Conservation (phyloP, 257 asterid genomes). For the Przewalskia tangutica region DNA sequence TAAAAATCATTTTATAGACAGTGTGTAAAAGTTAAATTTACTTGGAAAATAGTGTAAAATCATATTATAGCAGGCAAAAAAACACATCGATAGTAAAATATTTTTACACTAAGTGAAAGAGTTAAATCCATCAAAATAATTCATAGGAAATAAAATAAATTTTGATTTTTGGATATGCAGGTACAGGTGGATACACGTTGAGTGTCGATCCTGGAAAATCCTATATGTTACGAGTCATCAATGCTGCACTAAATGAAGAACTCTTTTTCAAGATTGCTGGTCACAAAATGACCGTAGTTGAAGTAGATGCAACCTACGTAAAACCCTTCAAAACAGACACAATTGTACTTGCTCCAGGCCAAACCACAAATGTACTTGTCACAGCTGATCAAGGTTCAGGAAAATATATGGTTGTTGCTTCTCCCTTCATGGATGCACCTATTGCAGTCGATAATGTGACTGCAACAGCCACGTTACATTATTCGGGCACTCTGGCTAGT, state of each 20-base stretch:
- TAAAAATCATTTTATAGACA: neutral
- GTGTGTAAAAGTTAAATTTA: neutral
- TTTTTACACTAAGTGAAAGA: neutral
- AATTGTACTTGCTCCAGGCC: conserved; percentile 52
- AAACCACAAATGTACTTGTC: conserved; percentile 40
- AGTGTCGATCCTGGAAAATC: conserved; percentile 41
- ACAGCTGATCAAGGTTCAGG: conserved; percentile 25
- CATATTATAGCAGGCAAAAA: neutral
- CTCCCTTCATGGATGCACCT: conserved; percentile 53
- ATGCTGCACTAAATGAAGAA: conserved; percentile 34
- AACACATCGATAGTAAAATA: neutral
- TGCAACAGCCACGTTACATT: conserved; percentile 54
- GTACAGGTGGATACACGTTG: conserved; percentile 30
- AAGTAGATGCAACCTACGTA: conserved; percentile 54
- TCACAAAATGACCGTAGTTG: conserved; percentile 48
- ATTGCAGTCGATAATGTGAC: conserved; percentile 40
- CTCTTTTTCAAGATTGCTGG: conserved; percentile 54
- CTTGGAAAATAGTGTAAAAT: neutral
- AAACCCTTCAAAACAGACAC: conserved; percentile 53
- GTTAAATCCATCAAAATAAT: neutral
- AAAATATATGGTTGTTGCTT: conserved; percentile 37
- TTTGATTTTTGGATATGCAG: conserved; percentile 9
- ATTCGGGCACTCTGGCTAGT: conserved; percentile 38
- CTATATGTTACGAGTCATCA: conserved; percentile 51
- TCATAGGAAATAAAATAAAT: neutral